Evolutionary conservation across 345 rosid species (phyloP).

Genomic region (Clarkia xantiana): DNA sequence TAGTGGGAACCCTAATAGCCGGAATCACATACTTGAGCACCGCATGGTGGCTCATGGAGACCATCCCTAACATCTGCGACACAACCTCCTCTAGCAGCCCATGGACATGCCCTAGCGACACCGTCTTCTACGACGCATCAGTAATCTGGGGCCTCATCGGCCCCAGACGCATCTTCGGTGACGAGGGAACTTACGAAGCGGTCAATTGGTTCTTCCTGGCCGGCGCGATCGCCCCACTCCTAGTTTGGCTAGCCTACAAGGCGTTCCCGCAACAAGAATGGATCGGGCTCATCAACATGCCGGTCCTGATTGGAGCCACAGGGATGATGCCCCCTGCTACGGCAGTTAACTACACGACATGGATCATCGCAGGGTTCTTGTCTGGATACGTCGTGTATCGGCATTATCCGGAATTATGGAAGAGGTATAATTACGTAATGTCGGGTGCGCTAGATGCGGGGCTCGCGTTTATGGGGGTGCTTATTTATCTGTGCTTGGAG

Average conservation of each 20-base stretch:
- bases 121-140: conserved; percentile 85
- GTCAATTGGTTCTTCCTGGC: conserved; percentile 85
- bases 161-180: conserved; percentile 84
- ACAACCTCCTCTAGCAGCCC: conserved; percentile 44
- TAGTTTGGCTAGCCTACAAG: conserved; percentile 71
- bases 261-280: conserved; percentile 67
- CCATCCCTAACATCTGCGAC: conserved; percentile 65
- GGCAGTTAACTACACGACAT: conserved; percentile 92
- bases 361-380: conserved; percentile 68
- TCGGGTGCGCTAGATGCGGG: conserved; percentile 95
- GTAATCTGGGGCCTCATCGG: conserved; percentile 93
- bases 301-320: conserved; percentile 69
- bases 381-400: conserved; percentile 77
- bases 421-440: conserved; percentile 70
- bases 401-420: conserved; percentile 69
- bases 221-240: conserved; percentile 63
- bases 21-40: conserved; percentile 65
- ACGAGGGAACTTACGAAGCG: conserved; percentile 57
- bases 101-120: conserved; percentile 89
- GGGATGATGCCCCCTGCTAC: conserved; percentile 93
- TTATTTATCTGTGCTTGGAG: conserved; percentile 73
- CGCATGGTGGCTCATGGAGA: conserved; percentile 98
- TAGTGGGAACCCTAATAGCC: conserved; percentile 80
- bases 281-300: conserved; percentile 88
- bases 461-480: conserved; percentile 90